Base-by-base conservation (phyloP, 176 grass and related monocot genomes). In the Hordeum marinum region DNA sequence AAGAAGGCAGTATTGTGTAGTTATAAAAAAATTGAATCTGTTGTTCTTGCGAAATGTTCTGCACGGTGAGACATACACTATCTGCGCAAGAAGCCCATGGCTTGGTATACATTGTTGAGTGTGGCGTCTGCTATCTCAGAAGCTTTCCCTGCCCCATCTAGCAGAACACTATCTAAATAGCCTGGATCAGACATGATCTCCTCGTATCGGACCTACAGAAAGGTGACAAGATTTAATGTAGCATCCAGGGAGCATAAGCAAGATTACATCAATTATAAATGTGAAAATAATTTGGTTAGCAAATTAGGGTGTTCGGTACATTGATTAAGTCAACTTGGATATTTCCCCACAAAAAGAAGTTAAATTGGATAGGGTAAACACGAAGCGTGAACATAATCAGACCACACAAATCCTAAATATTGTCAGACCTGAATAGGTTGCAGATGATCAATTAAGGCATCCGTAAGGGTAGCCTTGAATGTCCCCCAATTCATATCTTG, bases 401-500 rank as follows among this genome's bases (percentile, higher is more conserved):
- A 78, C 27, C 24, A 32, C 35, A 20, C 20, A 40, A 24, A 46
- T 57, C 39, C 12, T 71, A 27, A 37, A 25, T n/a, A 58, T 61
- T 59, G 35, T 24, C 40, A 26, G 58, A 95, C 96, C 93, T 96
- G 96, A 79, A 98, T 98, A 76, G 96, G 96, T 10, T 94, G 89
- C 40, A 98, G 80, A 95, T 95, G 93, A 62, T 95, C 93, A 48
- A 98, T 83, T 60, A 96, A 82, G 40, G 91, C 91, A 86, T 98
- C 96, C 14, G 91, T 91, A 59, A 98, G 89, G 50, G 76, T 92
- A 59, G 29, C 41, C 74, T 98, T 98, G 78, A 98, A 98, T 74
- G 93, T 80, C 11, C 96, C 96, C 96, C 96, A 98, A 80, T 94
- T 96, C 96, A 98, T 94, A 89, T 94, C 77, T 94, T 85, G 80